phyloP scores from a whole-genome alignment of 306 rosid species.

The Vigna trinervia region DNA sequence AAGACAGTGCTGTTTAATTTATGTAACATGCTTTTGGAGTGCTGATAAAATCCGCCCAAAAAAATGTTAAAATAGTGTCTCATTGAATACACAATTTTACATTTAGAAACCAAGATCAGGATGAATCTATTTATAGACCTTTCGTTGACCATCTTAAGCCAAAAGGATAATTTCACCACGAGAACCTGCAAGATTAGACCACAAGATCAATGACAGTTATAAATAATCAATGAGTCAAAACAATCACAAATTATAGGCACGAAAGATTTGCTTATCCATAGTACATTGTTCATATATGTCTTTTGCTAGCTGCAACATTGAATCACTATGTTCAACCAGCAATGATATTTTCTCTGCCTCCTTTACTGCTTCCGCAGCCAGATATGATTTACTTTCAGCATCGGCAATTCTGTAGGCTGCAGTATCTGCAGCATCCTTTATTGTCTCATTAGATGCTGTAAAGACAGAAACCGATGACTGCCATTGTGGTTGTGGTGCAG shows the following conservation, averaged over 20 bases:
- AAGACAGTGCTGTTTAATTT: too few relatives aligned
- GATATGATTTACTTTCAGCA: conserved; percentile 68
- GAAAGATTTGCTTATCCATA: conserved; percentile 12
- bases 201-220: conserved; percentile 25
- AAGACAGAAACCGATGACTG: conserved; percentile 43
- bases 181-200: conserved; percentile 63
- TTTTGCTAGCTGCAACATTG: conserved; percentile 58
- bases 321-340: conserved; percentile 65
- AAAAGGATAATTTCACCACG: conserved; percentile 60
- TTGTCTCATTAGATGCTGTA: conserved; percentile 44
- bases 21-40: too few relatives aligned
- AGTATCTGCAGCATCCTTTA: conserved; percentile 59
- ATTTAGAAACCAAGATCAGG: conserved; percentile 35
- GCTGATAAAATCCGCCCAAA: conserved; percentile 15
- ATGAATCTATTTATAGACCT: conserved; percentile 33
- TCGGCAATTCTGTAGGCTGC: conserved; percentile 76
- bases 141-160: conserved; percentile 47
- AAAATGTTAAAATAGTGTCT: not conserved
- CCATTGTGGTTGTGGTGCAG: conserved; percentile 12
- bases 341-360: conserved; percentile 63
- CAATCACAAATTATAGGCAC: conserved; percentile 5
- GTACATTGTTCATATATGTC: conserved; percentile 76
- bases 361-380: conserved; percentile 77
- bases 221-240: not conserved
- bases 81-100: conserved; percentile 53